Conservation (phyloP, 352 stramenopile genomes). For the Paralagenidium karlingii region DNA sequence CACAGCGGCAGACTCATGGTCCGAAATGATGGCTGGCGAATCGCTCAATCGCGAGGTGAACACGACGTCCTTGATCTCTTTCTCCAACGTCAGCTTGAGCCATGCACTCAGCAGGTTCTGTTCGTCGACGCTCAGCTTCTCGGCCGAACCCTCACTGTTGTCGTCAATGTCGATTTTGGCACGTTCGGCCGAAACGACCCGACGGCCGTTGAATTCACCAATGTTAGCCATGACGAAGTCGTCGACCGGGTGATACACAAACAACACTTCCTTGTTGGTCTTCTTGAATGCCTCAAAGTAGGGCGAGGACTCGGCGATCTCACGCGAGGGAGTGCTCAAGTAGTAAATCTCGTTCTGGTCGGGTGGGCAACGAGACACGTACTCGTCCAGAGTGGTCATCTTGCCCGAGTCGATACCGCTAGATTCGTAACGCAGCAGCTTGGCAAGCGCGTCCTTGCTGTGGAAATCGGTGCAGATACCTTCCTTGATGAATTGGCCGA, state of each 20-base stretch:
- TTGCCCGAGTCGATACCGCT: slow-evolving; percentile 87
- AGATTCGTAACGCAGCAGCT: slow-evolving; percentile 98
- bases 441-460: slow-evolving; percentile 88
- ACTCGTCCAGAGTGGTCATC: slow-evolving; percentile 96
- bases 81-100: slow-evolving; percentile 86
- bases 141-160: slow-evolving; percentile 26
- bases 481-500: slow-evolving; percentile 97
- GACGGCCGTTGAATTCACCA: slow-evolving; percentile 91
- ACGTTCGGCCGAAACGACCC: slow-evolving; percentile 94
- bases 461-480: slow-evolving; percentile 93
- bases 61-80: slow-evolving; percentile 83
- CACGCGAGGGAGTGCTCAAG: slow-evolving; percentile 90
- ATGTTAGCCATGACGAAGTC: slow-evolving; percentile 99
- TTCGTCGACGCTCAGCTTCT: slow-evolving; percentile 79
- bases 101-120: slow-evolving; percentile 85
- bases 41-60: slow-evolving; percentile 86
- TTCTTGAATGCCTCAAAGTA: slow-evolving; percentile 99
- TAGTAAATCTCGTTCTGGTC: slow-evolving; percentile 99
- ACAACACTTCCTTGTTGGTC: slow-evolving; percentile 93
- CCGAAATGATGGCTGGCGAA: slow-evolving; percentile 98
- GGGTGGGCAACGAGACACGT: slow-evolving; percentile 90
- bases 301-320: slow-evolving; percentile 92
- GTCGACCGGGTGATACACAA: slow-evolving; percentile 98
- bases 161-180: slow-evolving; percentile 89
- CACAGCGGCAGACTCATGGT: slow-evolving; percentile 95